Percentiles rank a stretch among this genome's conserved stretches.
Evolutionary conservation across 345 rosid genomes (phyloP).

Genomic region (Populus pruinosa): DNA sequence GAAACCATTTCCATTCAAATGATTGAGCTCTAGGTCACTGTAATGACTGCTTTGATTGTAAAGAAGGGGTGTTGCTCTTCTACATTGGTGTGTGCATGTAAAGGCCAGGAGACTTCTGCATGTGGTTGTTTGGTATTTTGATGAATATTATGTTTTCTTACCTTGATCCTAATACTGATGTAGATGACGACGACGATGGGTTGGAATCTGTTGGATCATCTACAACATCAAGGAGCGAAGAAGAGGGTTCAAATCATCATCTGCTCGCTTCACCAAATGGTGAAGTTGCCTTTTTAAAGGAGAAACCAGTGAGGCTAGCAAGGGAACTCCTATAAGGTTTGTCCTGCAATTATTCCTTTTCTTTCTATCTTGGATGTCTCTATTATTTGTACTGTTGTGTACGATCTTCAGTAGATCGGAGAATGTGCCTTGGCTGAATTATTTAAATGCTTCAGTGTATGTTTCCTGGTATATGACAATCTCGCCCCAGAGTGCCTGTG

Average conservation of each 20-base stretch:
- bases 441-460: not conserved
- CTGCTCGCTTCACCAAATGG: constrained; percentile 56
- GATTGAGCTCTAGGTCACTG: not conserved
- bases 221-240: constrained; percentile 54
- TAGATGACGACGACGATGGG: constrained; percentile 45
- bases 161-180: not conserved
- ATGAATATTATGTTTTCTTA: not conserved
- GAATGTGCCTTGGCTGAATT: constrained; percentile 5
- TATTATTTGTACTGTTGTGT: constrained; percentile 3
- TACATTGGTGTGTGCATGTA: not conserved
- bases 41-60: not conserved
- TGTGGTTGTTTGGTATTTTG: not conserved
- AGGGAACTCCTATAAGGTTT: constrained; percentile 42
- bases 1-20: not conserved
- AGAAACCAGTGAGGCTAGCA: constrained; percentile 65
- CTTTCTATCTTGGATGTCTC: constrained; percentile 9
- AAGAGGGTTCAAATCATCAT: constrained; percentile 63
- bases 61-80: not conserved
- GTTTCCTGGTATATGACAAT: not conserved
- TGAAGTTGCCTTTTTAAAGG: constrained; percentile 60
- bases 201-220: constrained; percentile 61
- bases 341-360: constrained; percentile 1
- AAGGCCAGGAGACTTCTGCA: not conserved
- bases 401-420: constrained; percentile 8
- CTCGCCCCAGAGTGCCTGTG: constrained; percentile 5